phyloP scores from a whole-genome alignment of 2,329 filamentous ascomycete genomes.

The Neonectria sp. region DNA sequence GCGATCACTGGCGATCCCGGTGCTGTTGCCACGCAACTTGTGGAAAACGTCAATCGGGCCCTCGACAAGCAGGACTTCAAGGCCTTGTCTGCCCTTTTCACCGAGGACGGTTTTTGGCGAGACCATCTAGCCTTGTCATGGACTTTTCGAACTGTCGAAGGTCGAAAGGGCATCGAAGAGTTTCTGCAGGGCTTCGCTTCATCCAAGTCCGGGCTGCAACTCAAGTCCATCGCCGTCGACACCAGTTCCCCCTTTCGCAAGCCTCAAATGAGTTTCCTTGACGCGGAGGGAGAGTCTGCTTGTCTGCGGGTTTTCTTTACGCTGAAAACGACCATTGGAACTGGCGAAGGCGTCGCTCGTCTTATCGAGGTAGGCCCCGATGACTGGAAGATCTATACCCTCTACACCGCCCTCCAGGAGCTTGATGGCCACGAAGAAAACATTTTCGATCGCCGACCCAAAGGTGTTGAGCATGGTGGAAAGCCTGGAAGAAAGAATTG shows the following conservation, averaged over 20 bases:
- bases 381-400: constrained; percentile 73
- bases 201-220: constrained; percentile 50
- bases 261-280: constrained; percentile 63
- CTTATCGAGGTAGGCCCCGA: constrained; percentile 59
- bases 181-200: constrained; percentile 52
- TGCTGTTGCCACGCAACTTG: background rate
- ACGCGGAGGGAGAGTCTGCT: constrained; percentile 61
- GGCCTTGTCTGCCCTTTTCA: constrained; percentile 47
- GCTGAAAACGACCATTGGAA: constrained; percentile 67
- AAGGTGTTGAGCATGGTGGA: constrained; percentile 71
- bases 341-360: constrained; percentile 70
- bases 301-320: constrained; percentile 71
- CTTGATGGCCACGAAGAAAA: constrained; percentile 69
- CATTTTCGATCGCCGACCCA: constrained; percentile 62
- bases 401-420: constrained; percentile 72
- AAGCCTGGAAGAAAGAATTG: constrained; percentile 71
- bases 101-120: constrained; percentile 68
- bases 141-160: constrained; percentile 67
- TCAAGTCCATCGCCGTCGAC: constrained; percentile 60
- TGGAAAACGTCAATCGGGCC: constrained; percentile 58
- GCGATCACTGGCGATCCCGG: background rate
- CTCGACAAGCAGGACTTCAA: constrained; percentile 54
- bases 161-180: constrained; percentile 54
- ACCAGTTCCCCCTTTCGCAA: constrained; percentile 58
- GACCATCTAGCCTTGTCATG: constrained; percentile 71